These are phyloP conservation scores for Trebouxia sp. DNA, from an alignment of 139 green algal genomes.

Conservation along the genomic window DNA sequence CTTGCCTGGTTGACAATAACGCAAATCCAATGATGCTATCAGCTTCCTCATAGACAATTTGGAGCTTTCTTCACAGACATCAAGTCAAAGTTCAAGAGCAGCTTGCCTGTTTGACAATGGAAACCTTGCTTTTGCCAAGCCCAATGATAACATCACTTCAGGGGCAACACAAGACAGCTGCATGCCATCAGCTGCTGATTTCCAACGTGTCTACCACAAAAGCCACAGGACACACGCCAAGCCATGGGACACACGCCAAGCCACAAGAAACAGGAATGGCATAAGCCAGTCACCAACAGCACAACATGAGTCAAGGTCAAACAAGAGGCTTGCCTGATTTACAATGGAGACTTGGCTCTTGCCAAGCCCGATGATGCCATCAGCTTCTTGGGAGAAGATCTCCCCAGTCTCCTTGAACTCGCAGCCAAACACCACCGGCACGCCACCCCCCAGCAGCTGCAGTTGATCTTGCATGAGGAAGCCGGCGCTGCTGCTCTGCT, in stretches of 20 bases:
- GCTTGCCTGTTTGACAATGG: no score
- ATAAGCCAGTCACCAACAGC: not conserved
- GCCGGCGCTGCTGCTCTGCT: slow-evolving; percentile 81
- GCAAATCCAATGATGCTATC: slow-evolving; percentile 93
- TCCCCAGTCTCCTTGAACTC: slow-evolving; percentile 87
- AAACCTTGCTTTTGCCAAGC: no score
- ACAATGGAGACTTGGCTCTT: slow-evolving; percentile 75
- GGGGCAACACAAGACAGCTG: no score
- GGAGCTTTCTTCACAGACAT: no score
- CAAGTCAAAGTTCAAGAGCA: no score
- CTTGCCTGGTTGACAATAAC: slow-evolving; percentile 70
- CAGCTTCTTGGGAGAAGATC: slow-evolving; percentile 88
- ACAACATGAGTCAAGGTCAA: not conserved
- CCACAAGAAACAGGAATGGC: no score
- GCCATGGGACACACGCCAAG: no score
- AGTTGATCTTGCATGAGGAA: slow-evolving; percentile 72
- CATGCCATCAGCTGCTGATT: no score
- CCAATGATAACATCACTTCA: no score
- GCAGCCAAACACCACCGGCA: slow-evolving; percentile 78
- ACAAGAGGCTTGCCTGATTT: slow-evolving; percentile 52
- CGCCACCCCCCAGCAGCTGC: slow-evolving; percentile 45
- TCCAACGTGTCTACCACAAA: no score
- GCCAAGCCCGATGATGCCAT: slow-evolving; percentile 92
- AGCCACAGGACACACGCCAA: no score
- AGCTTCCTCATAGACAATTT: slow-evolving; percentile 87